Evolutionary conservation across 345 rosid genomes (phyloP), one percentile per base, ranked within the genome.

Genomic region (Linum tenue): DNA sequence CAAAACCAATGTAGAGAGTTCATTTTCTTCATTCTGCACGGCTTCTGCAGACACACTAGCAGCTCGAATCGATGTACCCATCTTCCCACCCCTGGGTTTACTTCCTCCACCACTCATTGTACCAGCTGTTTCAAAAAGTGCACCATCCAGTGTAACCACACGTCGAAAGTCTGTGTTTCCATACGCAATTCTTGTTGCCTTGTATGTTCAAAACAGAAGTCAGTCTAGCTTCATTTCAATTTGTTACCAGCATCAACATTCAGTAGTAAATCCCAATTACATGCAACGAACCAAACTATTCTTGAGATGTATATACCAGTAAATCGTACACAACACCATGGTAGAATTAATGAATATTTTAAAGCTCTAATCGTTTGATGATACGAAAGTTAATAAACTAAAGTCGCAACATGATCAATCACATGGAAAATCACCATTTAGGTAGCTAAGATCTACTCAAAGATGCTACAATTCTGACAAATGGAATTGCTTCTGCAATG

Each of bases 61-160:
- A 42, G 85, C 81, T 69, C 92, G 90, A 82, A 92, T 78, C 72
- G 89, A 86, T 63, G 99, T 86, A 17, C 99, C 99, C 89, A 92
- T 92, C 84, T 84, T 92, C 58, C 99, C 97, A 59, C 97, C 97
- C 40, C 91, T 89, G 61, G 97, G 97, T 82, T 84, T 90, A 72
- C 83, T 73, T 81, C 99, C 99, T 31, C 98, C 98, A 56, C 99
- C 99, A 72, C 90, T 94, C 97, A 94, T 90, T 8, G 99, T 94
- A 67, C 99, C 99, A 73, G 96, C 88, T 76, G 84, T 86, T 82
- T 90, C 97, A 69, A 94, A 88, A 68, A 94, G 95, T 59, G 95
- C 88, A 59, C 99, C 99, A 60, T 94, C 96, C 62, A 94, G 88
- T 42, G 99, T 90, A 66, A 88, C 99, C 15, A 92, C 97, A 48